Conservation (phyloP, 2,329 filamentous ascomycete species). For the Aspergillus hiratsukae region DNA sequence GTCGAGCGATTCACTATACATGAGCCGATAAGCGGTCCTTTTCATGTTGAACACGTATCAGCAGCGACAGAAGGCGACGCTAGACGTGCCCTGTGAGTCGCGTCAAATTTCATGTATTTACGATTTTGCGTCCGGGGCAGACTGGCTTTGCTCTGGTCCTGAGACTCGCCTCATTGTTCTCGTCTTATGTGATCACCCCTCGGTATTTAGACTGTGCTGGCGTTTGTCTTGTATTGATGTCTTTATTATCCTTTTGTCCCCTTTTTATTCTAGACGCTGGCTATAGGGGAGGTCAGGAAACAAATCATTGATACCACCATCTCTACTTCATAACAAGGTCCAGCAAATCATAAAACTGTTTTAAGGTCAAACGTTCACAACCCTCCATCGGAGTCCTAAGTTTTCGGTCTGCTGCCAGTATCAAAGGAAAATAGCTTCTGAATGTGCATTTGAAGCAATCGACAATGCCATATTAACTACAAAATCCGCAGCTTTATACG, state of each 20-base stretch:
- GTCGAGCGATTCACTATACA: slow-evolving; percentile 33
- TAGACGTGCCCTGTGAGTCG: background rate
- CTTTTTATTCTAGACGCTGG: background rate
- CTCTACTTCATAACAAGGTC: background rate
- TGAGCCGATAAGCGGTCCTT: slow-evolving; percentile 24
- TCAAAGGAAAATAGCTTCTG: background rate
- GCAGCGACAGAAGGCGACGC: background rate
- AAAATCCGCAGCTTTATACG: background rate
- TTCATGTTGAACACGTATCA: background rate
- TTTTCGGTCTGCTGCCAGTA: too few species aligned
- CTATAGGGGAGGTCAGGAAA: background rate
- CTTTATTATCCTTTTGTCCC: background rate
- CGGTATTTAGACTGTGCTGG: slow-evolving; percentile 1
- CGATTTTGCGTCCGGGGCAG: slow-evolving; percentile 1
- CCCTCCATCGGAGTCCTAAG: background rate
- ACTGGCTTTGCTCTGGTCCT: background rate
- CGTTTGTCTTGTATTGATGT: background rate
- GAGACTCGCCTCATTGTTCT: background rate
- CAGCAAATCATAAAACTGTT: background rate
- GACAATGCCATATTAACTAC: background rate
- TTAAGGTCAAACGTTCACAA: background rate
- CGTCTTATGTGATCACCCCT: background rate
- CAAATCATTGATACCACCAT: background rate
- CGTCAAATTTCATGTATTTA: slow-evolving; percentile 3
- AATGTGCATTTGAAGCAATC: background rate